These are phyloP conservation scores for Ceratobasidium sp. DNA, from an alignment of 1,284 basidiomycete species.

Conservation along the genomic window DNA sequence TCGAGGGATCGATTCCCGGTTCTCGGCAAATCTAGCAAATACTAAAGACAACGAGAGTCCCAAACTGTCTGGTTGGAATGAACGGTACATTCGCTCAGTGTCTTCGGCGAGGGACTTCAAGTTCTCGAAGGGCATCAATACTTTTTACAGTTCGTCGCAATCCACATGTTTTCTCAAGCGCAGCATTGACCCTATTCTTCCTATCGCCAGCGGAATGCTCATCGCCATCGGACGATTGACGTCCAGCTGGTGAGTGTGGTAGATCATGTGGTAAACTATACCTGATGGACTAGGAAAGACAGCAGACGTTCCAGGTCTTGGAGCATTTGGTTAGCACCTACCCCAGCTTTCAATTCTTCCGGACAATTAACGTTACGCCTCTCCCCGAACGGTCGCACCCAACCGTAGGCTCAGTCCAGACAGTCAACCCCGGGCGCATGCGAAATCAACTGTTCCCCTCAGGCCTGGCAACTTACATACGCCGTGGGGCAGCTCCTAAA, in stretches of 20 bases:
- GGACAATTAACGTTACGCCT: neutral
- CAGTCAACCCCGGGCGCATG: conserved; percentile 37
- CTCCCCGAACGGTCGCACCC: neutral
- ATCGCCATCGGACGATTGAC: conserved; percentile 31
- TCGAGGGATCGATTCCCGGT: too few species aligned
- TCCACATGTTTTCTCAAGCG: neutral
- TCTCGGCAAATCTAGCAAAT: neutral
- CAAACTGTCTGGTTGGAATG: too few species aligned
- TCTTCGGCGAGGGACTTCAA: neutral
- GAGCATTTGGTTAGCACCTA: conserved; percentile 32
- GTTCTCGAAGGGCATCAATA: neutral
- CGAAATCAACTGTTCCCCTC: conserved; percentile 34
- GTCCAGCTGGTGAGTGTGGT: conserved; percentile 33
- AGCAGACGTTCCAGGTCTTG: conserved; percentile 35
- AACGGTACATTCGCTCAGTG: neutral
- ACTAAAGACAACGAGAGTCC: neutral
- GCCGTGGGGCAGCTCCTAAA: conserved; percentile 35
- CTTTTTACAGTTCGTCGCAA: conserved; percentile 17
- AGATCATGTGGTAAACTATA: too few species aligned
- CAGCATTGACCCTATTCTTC: neutral
- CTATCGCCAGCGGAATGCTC: conserved; percentile 6
- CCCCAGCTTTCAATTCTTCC: too few species aligned
- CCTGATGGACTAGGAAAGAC: conserved; percentile 25
- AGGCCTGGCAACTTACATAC: conserved; percentile 31
- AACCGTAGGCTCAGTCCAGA: conserved; percentile 31